phyloP scores from a whole-genome alignment of 257 asterid species.

The Datura wrightii region DNA sequence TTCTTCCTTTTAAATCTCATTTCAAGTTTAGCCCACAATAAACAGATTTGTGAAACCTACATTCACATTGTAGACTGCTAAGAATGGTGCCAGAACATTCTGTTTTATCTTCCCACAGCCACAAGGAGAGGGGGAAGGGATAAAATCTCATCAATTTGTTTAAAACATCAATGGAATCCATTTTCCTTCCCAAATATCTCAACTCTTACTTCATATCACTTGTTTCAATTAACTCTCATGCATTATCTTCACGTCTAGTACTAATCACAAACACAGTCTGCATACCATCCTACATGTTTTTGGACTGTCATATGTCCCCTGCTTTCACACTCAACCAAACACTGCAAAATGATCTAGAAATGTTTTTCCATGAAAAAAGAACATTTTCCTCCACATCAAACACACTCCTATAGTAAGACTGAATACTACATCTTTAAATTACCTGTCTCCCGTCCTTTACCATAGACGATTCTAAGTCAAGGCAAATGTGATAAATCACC shows the following conservation, averaged over 20 bases:
- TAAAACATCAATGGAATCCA: background rate
- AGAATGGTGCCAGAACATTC: background rate
- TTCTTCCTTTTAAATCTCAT: background rate
- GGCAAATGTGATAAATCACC: background rate
- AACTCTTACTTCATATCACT: background rate
- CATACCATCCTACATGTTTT: background rate
- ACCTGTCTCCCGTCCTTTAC: background rate
- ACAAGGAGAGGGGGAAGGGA: background rate
- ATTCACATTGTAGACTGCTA: background rate
- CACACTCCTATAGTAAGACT: background rate
- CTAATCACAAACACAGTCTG: background rate
- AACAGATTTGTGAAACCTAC: background rate
- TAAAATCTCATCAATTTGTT: constrained; percentile 2
- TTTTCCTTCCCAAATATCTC: background rate
- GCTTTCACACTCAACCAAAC: background rate
- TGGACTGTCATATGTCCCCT: background rate
- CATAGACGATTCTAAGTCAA: background rate
- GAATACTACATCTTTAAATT: background rate
- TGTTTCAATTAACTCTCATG: background rate
- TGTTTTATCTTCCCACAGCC: background rate
- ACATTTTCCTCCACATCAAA: background rate
- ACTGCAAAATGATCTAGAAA: background rate
- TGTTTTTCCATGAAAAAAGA: background rate
- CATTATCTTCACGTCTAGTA: background rate
- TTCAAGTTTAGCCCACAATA: background rate